A percentile compares a stretch with the other conserved stretches of the same genome.
Conservation (phyloP, 441 rosid genomes). For the Rhodomyrtus psidioides region DNA sequence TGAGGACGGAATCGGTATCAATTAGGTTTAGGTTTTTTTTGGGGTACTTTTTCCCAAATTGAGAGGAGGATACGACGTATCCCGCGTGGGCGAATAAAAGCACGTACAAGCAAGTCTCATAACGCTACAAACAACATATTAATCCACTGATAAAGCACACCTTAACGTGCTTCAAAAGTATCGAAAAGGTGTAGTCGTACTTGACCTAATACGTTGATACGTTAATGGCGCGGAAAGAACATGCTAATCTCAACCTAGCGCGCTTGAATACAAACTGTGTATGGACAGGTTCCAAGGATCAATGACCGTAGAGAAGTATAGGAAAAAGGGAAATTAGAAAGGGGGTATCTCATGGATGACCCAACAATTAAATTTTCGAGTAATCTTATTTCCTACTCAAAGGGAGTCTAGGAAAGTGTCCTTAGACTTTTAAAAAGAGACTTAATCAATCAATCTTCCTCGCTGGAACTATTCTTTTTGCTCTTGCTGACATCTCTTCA, state of each 20-base stretch:
- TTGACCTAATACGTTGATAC: not conserved
- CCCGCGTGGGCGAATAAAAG: not conserved
- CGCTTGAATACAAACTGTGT: not conserved
- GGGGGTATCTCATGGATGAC: not conserved
- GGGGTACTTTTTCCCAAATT: not conserved
- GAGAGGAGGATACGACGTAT: not conserved
- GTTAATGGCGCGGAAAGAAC: not conserved
- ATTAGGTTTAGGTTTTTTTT: no score
- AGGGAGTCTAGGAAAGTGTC: not conserved
- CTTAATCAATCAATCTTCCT: not conserved
- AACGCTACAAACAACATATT: not conserved
- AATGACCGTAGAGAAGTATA: not conserved
- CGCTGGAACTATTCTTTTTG: not conserved
- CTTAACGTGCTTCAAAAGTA: not conserved
- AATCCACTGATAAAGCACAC: not conserved
- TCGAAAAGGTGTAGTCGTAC: not conserved
- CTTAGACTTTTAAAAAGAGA: not conserved
- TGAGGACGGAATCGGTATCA: no score
- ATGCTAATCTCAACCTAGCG: fast-evolving
- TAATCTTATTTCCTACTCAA: not conserved
- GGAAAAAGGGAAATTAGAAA: not conserved
- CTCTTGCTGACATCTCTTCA: not conserved
- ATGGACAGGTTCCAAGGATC: not conserved
- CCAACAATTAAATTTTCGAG: not conserved
- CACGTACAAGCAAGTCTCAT: not conserved